A percentile compares a stretch with the other conserved stretches of the same genome.
phyloP scores from a whole-genome alignment of 495 filamentous ascomycete genomes.

The Lophiostoma macrostomum region DNA sequence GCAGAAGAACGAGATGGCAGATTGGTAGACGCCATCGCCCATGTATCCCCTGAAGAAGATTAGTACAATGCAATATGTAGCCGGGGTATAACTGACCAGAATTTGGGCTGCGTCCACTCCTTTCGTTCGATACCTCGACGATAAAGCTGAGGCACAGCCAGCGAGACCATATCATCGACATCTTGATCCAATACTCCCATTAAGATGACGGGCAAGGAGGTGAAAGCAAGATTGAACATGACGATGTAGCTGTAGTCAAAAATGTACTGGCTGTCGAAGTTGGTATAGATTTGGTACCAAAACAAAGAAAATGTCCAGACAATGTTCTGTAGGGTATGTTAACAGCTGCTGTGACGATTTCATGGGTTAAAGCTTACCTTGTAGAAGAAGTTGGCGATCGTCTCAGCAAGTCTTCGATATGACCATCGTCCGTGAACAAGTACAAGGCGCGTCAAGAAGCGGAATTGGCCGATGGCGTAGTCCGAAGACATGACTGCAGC shows the following conservation, averaged over 20 bases:
- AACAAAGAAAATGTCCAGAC: constrained; percentile 97
- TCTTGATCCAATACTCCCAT: constrained; percentile 98
- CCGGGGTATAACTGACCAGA: constrained; percentile 64
- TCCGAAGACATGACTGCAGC: constrained; percentile 99
- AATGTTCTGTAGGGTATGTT: constrained; percentile 62
- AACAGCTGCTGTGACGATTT: not conserved
- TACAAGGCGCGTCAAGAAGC: constrained; percentile 85
- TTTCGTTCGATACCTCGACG: constrained; percentile 91
- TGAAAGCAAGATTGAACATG: constrained; percentile 94
- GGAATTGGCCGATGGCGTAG: constrained; percentile 97
- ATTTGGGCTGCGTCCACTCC: constrained; percentile 96
- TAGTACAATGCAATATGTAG: constrained; percentile 24
- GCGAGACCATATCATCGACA: constrained; percentile 86
- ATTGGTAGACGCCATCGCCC: constrained; percentile 92
- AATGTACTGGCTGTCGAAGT: constrained; percentile 93
- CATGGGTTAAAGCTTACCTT: constrained; percentile 56
- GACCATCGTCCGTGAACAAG: constrained; percentile 97
- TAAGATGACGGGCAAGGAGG: constrained; percentile 89
- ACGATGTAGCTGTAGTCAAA: constrained; percentile 98
- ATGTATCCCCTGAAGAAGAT: constrained; percentile 75
- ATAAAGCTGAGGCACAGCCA: constrained; percentile 94
- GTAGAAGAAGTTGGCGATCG: constrained; percentile 99
- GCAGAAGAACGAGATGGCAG: constrained; percentile 88
- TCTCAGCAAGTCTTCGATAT: constrained; percentile 87
- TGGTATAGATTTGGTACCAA: constrained; percentile 95